Percentiles rank a stretch among this genome's conserved stretches.
These are phyloP conservation scores for Cynanchum wilfordii DNA, from an alignment of 257 asterid species.

Conservation along the genomic window DNA sequence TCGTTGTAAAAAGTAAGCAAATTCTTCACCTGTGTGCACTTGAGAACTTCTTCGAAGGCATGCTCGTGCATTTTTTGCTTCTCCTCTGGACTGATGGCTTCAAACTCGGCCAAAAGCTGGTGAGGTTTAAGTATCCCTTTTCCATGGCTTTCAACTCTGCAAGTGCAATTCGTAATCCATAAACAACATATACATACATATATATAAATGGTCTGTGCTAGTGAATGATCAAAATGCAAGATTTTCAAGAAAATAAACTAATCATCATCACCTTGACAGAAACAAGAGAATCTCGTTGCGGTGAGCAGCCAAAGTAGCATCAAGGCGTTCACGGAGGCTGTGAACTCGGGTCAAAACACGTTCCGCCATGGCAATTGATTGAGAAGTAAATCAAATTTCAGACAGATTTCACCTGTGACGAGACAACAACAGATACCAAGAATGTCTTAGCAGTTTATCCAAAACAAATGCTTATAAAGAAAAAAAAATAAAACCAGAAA, in stretches of 20 bases:
- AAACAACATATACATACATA: no score
- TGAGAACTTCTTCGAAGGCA: constrained; percentile 71
- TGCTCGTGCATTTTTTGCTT: constrained; percentile 52
- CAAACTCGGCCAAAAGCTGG: constrained; percentile 79
- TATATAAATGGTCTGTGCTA: no score
- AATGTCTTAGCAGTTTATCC: constrained; percentile 15
- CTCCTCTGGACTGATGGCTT: constrained; percentile 44
- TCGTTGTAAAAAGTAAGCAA: background rate
- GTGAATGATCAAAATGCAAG: background rate
- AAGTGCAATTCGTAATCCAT: constrained; percentile 27
- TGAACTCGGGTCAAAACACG: constrained; percentile 79
- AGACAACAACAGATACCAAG: constrained; percentile 3
- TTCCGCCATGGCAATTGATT: constrained; percentile 59
- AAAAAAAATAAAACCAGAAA: constrained; percentile 2
- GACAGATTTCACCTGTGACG: constrained; percentile 29
- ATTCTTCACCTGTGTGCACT: constrained; percentile 58
- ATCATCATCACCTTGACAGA: constrained; percentile 45
- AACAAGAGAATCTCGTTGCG: constrained; percentile 70
- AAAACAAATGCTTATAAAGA: constrained; percentile 2
- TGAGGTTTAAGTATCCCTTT: constrained; percentile 85
- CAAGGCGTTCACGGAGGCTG: constrained; percentile 90
- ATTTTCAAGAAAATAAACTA: background rate
- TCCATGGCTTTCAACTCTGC: constrained; percentile 77
- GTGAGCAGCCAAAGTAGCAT: constrained; percentile 74
- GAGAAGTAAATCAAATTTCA: constrained; percentile 14